Evolutionary conservation across 306 rosid species (phyloP).

Genomic region (Vigna angularis): DNA sequence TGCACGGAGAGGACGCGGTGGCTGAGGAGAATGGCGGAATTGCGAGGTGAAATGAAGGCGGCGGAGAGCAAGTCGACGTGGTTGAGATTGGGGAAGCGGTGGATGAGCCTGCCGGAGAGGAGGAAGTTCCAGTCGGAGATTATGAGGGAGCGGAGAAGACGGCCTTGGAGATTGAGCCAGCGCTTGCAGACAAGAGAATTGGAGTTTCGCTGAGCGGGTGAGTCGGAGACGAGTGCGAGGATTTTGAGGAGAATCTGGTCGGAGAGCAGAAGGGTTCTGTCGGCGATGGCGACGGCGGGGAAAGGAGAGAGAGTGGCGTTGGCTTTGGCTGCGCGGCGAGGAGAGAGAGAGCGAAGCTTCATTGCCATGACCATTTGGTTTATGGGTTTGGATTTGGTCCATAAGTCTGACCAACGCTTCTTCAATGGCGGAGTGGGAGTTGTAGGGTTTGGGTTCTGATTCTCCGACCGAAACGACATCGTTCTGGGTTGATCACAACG

Average conservation of each 20-base stretch:
- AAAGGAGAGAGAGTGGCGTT: conserved; percentile 47
- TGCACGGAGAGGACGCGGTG: conserved; percentile 55
- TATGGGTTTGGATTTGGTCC: conserved; percentile 60
- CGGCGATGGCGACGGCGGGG: conserved; percentile 21
- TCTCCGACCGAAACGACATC: conserved; percentile 60
- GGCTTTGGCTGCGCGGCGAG: conserved; percentile 40
- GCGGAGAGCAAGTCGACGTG: conserved; percentile 76
- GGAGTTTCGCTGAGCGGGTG: conserved; percentile 53
- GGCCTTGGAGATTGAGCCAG: conserved; percentile 86
- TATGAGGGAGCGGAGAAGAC: conserved; percentile 67
- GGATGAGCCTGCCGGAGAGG: conserved; percentile 78
- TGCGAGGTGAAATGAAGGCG: conserved; percentile 57
- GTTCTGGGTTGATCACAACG: conserved; percentile 3
- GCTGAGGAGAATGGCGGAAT: conserved; percentile 63
- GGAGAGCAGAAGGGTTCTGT: conserved; percentile 66
- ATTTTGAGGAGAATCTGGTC: conserved; percentile 72
- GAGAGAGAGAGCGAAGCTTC: conserved; percentile 66
- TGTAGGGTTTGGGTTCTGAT: conserved; percentile 44
- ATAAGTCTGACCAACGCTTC: conserved; percentile 72
- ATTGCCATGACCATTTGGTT: conserved; percentile 64
- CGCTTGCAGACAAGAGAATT: conserved; percentile 85
- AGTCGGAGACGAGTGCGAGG: conserved; percentile 65
- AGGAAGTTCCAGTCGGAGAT: conserved; percentile 79
- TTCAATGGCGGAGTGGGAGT: conserved; percentile 39
- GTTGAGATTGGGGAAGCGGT: conserved; percentile 80